These are phyloP conservation scores for Trichoderma polysporum DNA, from an alignment of 2,329 filamentous ascomycete species.

Conservation along the genomic window DNA sequence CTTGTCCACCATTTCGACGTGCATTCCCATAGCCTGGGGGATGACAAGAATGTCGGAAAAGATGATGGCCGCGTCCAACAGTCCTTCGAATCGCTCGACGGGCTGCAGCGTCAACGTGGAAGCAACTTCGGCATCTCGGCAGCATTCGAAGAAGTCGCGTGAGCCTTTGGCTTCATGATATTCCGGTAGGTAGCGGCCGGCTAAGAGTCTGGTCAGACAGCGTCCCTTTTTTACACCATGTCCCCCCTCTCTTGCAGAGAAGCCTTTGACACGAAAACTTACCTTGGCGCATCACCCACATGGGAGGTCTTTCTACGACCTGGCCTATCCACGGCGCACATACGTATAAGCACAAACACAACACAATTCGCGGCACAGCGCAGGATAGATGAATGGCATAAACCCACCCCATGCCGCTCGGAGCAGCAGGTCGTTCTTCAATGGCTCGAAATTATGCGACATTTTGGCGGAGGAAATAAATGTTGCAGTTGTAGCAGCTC, in stretches of 20 bases:
- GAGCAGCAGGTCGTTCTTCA: conserved; percentile 91
- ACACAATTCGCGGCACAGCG: conserved; percentile 25
- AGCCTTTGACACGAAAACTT: conserved; percentile 30
- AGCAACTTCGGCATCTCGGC: conserved; percentile 86
- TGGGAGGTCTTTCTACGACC: conserved; percentile 86
- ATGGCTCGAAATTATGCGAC: conserved; percentile 69
- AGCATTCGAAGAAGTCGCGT: conserved; percentile 97
- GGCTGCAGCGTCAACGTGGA: conserved; percentile 93
- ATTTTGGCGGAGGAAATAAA: conserved; percentile 45
- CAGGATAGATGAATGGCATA: neutral
- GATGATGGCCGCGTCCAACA: conserved; percentile 96
- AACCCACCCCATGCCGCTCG: conserved; percentile 80
- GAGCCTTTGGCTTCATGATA: conserved; percentile 93
- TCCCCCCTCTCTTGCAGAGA: neutral
- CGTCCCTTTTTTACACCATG: neutral
- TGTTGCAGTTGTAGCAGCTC: neutral
- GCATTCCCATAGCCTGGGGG: conserved; percentile 96
- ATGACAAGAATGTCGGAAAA: conserved; percentile 99
- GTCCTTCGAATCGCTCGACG: conserved; percentile 83
- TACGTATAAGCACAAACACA: neutral
- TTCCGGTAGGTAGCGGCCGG: conserved; percentile 94
- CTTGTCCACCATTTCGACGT: conserved; percentile 97
- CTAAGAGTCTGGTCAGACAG: conserved; percentile 44
- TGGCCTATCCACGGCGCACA: conserved; percentile 59
- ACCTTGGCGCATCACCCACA: conserved; percentile 99